These are phyloP conservation scores for Ploettnerulaceae sp. DNA, from an alignment of 2,329 filamentous ascomycete species.

Conservation along the genomic window DNA sequence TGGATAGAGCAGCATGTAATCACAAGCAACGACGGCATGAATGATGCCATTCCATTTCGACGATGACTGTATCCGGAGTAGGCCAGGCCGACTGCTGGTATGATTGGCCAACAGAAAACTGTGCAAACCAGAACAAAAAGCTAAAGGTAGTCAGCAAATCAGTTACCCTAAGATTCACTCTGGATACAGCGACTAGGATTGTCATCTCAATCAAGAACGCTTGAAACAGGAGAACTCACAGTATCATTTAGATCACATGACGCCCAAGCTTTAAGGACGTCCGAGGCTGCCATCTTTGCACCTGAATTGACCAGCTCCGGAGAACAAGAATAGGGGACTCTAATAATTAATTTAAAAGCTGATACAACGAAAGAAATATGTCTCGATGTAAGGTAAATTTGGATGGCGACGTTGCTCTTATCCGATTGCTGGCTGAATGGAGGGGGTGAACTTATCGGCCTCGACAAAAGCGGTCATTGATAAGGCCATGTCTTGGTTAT, in stretches of 20 bases:
- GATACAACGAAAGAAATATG: neutral
- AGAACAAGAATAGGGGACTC: neutral
- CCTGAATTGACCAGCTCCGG: neutral
- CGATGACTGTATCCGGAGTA: constrained; percentile 58
- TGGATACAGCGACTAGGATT: neutral
- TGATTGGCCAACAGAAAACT: constrained; percentile 60
- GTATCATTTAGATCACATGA: constrained; percentile 49
- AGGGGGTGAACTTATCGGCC: constrained; percentile 5
- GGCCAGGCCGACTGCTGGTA: constrained; percentile 60
- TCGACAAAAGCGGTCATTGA: constrained; percentile 11
- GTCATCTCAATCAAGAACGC: neutral
- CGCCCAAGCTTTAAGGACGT: constrained; percentile 43
- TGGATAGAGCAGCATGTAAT: constrained; percentile 49
- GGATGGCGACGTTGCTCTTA: constrained; percentile 4
- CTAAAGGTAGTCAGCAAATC: constrained; percentile 5
- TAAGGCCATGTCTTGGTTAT: constrained; percentile 9
- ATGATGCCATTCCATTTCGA: constrained; percentile 55
- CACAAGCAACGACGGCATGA: constrained; percentile 59
- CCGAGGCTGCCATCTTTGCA: constrained; percentile 24
- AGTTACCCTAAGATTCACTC: too few relatives aligned
- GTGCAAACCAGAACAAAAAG: constrained; percentile 52
- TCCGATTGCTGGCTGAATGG: neutral
- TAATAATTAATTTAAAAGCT: neutral
- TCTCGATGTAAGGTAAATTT: neutral
- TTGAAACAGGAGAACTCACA: constrained; percentile 7